A percentile compares a stretch with the other conserved stretches of the same genome.
These are phyloP conservation scores for Phytophthora brassicae DNA, from an alignment of 352 stramenopile genomes.

Conservation along the genomic window DNA sequence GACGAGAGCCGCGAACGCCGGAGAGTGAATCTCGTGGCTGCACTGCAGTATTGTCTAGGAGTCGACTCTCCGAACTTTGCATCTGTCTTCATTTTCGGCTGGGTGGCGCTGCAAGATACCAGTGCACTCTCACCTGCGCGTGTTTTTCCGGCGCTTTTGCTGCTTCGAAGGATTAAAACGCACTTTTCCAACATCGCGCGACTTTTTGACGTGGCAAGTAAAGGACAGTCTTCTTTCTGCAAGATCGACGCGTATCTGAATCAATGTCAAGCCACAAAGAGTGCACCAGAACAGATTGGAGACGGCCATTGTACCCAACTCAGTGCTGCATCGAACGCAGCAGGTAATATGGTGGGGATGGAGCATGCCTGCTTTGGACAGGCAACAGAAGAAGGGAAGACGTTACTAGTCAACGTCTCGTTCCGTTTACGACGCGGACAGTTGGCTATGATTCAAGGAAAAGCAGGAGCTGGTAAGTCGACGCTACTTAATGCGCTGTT, in stretches of 20 bases:
- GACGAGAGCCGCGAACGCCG: slow-evolving; percentile 38
- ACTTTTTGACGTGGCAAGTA: slow-evolving; percentile 28
- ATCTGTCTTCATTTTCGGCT: slow-evolving; percentile 43
- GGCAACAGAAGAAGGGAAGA: slow-evolving; percentile 25
- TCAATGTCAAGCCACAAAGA: slow-evolving; percentile 7
- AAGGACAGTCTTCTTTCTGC: slow-evolving; percentile 25
- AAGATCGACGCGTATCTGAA: slow-evolving; percentile 31
- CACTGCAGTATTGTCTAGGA: slow-evolving; percentile 34
- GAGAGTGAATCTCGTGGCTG: slow-evolving; percentile 23
- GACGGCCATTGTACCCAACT: neutral
- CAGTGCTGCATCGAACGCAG: slow-evolving; percentile 1
- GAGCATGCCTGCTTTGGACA: slow-evolving; percentile 49
- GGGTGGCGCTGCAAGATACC: slow-evolving; percentile 34
- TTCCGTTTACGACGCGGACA: slow-evolving; percentile 46
- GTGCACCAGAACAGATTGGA: slow-evolving; percentile 7
- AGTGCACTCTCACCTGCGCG: slow-evolving; percentile 32
- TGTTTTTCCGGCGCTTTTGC: slow-evolving; percentile 38
- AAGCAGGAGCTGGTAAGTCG: slow-evolving; percentile 67
- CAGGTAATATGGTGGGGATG: slow-evolving; percentile 39
- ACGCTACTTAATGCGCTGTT: slow-evolving; percentile 55
- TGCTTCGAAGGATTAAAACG: slow-evolving; percentile 38
- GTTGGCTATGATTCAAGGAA: slow-evolving; percentile 60
- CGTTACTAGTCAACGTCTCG: slow-evolving; percentile 59
- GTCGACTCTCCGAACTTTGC: slow-evolving; percentile 37
- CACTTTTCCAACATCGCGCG: slow-evolving; percentile 32